Conservation (phyloP, 2,329 filamentous ascomycete genomes). For the Podosphaera leucotricha region DNA sequence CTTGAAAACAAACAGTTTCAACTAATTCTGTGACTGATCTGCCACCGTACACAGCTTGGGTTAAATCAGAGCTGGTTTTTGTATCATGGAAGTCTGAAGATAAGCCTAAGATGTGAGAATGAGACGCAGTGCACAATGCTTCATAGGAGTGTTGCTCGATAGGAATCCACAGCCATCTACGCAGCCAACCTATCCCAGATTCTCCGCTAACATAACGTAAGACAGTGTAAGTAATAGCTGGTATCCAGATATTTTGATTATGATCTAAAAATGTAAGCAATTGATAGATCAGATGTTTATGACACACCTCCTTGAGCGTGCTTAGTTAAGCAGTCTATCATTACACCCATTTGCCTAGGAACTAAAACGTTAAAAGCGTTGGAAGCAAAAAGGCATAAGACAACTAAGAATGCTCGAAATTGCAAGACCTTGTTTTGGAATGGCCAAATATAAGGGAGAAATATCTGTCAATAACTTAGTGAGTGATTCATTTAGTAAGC, state of each 20-base stretch:
- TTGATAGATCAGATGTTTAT: neutral
- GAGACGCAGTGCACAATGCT: conserved; percentile 34
- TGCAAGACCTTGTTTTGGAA: conserved; percentile 41
- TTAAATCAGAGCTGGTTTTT: conserved; percentile 39
- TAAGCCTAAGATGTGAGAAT: conserved; percentile 43
- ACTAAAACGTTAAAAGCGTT: conserved; percentile 55
- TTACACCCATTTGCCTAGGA: conserved; percentile 59
- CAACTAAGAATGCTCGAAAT: conserved; percentile 40
- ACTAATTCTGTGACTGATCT: conserved; percentile 33
- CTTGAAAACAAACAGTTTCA: conserved; percentile 32
- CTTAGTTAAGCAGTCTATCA: conserved; percentile 43
- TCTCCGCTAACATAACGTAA: conserved; percentile 25
- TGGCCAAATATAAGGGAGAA: conserved; percentile 63
- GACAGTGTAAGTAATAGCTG: conserved; percentile 26
- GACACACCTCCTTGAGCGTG: conserved; percentile 14
- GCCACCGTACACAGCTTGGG: conserved; percentile 40
- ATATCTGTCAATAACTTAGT: conserved; percentile 24
- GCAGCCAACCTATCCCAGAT: conserved; percentile 26
- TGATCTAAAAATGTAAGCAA: conserved; percentile 4
- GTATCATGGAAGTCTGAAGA: conserved; percentile 48
- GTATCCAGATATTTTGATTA: conserved; percentile 24
- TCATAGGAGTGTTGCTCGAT: conserved; percentile 33
- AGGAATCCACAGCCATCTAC: conserved; percentile 27
- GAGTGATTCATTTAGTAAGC: neutral
- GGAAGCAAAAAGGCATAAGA: conserved; percentile 40